These are phyloP conservation scores for Solanum stenotomum DNA, from an alignment of 257 asterid genomes.

Conservation along the genomic window DNA sequence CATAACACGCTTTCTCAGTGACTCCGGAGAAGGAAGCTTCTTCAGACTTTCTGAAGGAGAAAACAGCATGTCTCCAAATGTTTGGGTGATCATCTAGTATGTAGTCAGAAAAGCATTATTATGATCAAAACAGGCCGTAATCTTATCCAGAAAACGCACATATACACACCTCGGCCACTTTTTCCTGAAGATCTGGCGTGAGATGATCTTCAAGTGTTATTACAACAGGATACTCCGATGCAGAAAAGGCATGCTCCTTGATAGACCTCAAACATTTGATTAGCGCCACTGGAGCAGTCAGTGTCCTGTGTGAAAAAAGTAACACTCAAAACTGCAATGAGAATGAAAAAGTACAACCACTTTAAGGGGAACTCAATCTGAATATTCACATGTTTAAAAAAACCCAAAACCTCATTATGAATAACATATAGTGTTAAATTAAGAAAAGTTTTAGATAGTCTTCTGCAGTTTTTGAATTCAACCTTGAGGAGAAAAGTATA, in stretches of 20 bases:
- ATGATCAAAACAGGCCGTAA: not conserved
- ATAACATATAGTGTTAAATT: not conserved
- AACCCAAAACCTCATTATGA: not conserved
- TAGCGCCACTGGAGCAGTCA: slow-evolving; percentile 65
- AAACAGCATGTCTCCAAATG: slow-evolving; percentile 62
- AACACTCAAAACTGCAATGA: not conserved
- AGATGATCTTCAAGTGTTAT: slow-evolving; percentile 82
- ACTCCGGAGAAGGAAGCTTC: slow-evolving; percentile 67
- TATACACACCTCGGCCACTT: slow-evolving; percentile 55
- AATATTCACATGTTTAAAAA: not conserved
- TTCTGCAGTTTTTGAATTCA: not conserved
- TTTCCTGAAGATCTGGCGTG: slow-evolving; percentile 58
- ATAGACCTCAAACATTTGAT: slow-evolving; percentile 71
- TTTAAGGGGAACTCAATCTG: not conserved
- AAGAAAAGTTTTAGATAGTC: not conserved
- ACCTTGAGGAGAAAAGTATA: not conserved
- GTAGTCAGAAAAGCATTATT: slow-evolving; percentile 4
- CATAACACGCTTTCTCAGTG: slow-evolving; percentile 37
- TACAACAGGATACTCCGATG: slow-evolving; percentile 65
- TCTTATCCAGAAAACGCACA: not conserved
- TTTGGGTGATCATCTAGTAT: slow-evolving; percentile 67
- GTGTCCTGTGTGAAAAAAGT: slow-evolving; percentile 35
- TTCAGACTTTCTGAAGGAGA: slow-evolving; percentile 31
- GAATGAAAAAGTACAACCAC: not conserved
- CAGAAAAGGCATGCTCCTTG: slow-evolving; percentile 58